Percentiles rank a stretch among this genome's conserved stretches.
Conservation (phyloP, 306 rosid species). For the Acmispon strigosus region DNA sequence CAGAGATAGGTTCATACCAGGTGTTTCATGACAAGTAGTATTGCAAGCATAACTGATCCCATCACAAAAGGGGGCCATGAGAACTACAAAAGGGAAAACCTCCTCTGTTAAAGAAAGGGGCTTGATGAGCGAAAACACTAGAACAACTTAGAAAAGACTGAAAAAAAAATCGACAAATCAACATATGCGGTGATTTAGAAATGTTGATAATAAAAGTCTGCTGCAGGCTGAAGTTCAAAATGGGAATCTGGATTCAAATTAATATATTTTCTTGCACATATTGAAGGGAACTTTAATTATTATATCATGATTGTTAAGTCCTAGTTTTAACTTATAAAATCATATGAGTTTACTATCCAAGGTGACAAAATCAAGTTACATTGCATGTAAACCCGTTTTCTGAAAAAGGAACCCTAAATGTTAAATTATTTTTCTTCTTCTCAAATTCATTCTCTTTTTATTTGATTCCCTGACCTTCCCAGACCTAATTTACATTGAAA, state of each 20-base stretch:
- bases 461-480: too few relatives aligned
- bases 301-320: neutral
- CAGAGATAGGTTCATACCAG: slow-evolving; percentile 53
- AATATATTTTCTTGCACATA: neutral
- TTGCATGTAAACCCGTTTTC: too few relatives aligned
- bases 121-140: slow-evolving; percentile 9
- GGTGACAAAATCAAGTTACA: too few relatives aligned
- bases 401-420: too few relatives aligned
- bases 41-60: slow-evolving; percentile 77
- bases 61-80: slow-evolving; percentile 88
- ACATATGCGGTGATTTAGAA: neutral
- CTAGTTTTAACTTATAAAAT: too few relatives aligned
- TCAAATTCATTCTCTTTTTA: too few relatives aligned
- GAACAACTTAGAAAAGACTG: neutral
- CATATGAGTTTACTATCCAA: too few relatives aligned
- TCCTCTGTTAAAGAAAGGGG: slow-evolving; percentile 23
- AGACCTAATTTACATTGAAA: too few relatives aligned
- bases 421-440: too few relatives aligned
- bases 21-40: slow-evolving; percentile 83
- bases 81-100: slow-evolving; percentile 62
- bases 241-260: neutral
- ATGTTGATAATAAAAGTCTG: neutral
- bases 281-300: neutral
- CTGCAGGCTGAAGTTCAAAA: neutral
- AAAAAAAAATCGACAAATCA: neutral